Base-by-base conservation (phyloP, 2,329 filamentous ascomycete genomes). In the Sarocladium kiliense region DNA sequence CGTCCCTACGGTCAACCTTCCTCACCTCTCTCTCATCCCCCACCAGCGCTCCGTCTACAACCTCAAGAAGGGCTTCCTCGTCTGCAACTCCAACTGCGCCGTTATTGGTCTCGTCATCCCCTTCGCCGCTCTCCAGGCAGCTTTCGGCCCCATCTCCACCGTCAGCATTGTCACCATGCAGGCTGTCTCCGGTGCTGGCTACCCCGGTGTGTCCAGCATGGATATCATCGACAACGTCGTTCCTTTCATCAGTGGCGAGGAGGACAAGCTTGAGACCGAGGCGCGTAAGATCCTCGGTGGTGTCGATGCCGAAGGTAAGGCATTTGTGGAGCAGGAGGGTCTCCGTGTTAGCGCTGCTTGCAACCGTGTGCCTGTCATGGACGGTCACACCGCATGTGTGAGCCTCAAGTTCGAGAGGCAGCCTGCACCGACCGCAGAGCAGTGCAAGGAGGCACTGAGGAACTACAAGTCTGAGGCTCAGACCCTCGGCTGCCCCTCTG, bases 41-140 rank as follows among this genome's bases (percentile, higher is more conserved):
- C 86, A 95, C 72, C 93, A 97, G 76, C 82, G 89, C 59, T 79
- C 84, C 66, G 79, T 88, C 42, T 83, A 88, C 70, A 76, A 77
- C 26, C 78, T 96, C 44, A 77, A 87, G 59, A 91, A 89, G 73
- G 94, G 94, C 23, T 96, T 97, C 76, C 76, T 97, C 36, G 91
- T 97, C 58, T 97, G 93, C 81, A 97, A 97, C 77, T 96, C 91
- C 61, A 97, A 97, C 77, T 99, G 94, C 75, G 93, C 93, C 56
- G 44, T 53, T 34, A 96, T 97, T 65, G 93, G 93, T 49, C 84
- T 97, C 57, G 93, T 97, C 58, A 95, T 96, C 60, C 94, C 94
- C 23, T 93, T 97, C 67, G 91, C 91, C 11, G 93, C 93, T 16
- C 83, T 97, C 34, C 89, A 96, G 71, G 83, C 86, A 64, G n/a